phyloP scores from a whole-genome alignment of 1,284 basidiomycete species.

The Trichosporon sp. region DNA sequence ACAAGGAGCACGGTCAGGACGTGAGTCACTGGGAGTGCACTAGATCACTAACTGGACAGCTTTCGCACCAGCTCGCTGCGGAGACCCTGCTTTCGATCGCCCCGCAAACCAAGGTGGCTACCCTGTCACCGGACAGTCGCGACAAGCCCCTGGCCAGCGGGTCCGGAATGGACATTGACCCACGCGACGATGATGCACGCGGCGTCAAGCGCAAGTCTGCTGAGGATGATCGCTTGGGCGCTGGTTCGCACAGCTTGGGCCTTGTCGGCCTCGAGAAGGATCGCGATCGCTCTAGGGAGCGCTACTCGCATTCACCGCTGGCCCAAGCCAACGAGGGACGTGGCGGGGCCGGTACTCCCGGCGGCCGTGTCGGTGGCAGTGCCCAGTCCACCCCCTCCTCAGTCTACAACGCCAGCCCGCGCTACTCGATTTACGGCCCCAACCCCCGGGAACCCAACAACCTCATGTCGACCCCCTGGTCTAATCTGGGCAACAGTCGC shows the following conservation, averaged over 20 bases:
- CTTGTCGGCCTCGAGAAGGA: slow-evolving; percentile 28
- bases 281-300: slow-evolving; percentile 31
- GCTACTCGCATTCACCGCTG: slow-evolving; percentile 34
- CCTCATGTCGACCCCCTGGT: slow-evolving; percentile 31
- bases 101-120: slow-evolving; percentile 30
- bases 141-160: slow-evolving; percentile 24
- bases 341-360: slow-evolving; percentile 6
- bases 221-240: slow-evolving; percentile 32
- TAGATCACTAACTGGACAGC: slow-evolving; percentile 20
- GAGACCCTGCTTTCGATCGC: slow-evolving; percentile 48
- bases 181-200: slow-evolving; percentile 29
- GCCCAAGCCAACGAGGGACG: slow-evolving; percentile 18
- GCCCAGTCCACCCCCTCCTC: background rate
- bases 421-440: slow-evolving; percentile 45
- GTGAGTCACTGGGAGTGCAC: background rate
- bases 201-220: slow-evolving; percentile 42
- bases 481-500: slow-evolving; percentile 21
- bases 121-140: slow-evolving; percentile 29
- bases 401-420: slow-evolving; percentile 10
- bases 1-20: slow-evolving; percentile 20
- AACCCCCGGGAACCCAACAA: slow-evolving; percentile 30
- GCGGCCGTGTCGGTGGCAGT: background rate
- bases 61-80: slow-evolving; percentile 48
- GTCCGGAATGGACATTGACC: slow-evolving; percentile 27
- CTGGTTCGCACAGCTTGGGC: slow-evolving; percentile 29